Percentiles rank a stretch among this genome's conserved stretches.
These are phyloP conservation scores for Trebouxia gelatinosa DNA, from an alignment of 163 green algal genomes.

Conservation along the genomic window DNA sequence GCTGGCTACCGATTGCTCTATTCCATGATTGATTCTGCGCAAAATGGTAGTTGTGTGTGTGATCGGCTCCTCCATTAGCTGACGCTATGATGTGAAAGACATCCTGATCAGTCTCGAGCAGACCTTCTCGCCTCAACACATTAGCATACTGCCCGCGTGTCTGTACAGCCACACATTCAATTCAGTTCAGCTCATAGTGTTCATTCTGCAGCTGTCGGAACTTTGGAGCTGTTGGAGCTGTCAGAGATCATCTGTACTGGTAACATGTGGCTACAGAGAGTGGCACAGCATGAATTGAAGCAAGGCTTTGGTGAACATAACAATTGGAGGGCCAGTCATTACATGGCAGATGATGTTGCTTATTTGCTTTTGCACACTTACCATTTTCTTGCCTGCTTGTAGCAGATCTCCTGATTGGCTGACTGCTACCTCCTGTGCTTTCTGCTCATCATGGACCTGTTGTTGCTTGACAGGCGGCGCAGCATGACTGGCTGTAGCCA, in stretches of 20 bases:
- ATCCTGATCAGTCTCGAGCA: constrained; percentile 17
- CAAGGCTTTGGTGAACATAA: no score
- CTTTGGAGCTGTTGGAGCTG: no score
- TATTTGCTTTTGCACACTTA: no score
- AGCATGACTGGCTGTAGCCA: not conserved
- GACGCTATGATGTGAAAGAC: constrained; percentile 22
- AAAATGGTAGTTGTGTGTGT: constrained; percentile 27
- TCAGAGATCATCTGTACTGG: no score
- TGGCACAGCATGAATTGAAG: no score
- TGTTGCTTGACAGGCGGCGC: not conserved
- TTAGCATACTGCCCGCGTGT: constrained; percentile 14
- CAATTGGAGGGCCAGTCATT: no score
- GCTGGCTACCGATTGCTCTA: constrained; percentile 8
- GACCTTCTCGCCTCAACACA: not conserved
- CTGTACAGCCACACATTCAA: not conserved
- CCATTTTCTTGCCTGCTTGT: constrained; percentile 21
- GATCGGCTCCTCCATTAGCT: constrained; percentile 17
- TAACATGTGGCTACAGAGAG: no score
- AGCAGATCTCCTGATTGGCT: not conserved
- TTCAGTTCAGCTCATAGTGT: no score
- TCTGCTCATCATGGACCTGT: not conserved
- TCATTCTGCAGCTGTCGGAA: no score
- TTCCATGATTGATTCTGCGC: constrained; percentile 27
- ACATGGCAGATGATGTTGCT: no score
- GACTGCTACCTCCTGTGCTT: not conserved